These are phyloP conservation scores for Wickerhamomyces queroliae DNA, from an alignment of 805 yeast genomes.

Conservation along the genomic window DNA sequence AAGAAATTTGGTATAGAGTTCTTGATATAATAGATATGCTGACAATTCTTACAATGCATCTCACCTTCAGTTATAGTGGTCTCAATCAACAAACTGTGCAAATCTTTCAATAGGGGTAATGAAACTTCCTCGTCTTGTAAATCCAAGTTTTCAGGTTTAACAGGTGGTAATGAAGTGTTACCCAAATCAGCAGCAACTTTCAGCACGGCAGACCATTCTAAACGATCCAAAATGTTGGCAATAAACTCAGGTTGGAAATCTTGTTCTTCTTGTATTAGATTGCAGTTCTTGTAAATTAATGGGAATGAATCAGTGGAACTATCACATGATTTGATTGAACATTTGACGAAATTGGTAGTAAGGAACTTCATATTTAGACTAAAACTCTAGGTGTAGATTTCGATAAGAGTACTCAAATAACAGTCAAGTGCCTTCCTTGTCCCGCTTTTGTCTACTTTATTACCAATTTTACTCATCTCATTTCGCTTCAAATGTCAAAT, in stretches of 20 bases:
- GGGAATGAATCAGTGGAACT: conserved; percentile 77
- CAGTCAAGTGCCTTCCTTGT: not conserved
- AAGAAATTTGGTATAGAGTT: conserved; percentile 92
- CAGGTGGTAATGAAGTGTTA: conserved; percentile 53
- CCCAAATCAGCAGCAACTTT: conserved; percentile 66
- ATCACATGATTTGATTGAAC: conserved; percentile 82
- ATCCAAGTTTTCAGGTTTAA: conserved; percentile 45
- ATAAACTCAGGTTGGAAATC: conserved; percentile 84
- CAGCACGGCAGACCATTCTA: conserved; percentile 85
- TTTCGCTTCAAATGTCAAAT: too few relatives aligned
- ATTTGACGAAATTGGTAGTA: conserved; percentile 94
- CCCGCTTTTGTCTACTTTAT: too few relatives aligned
- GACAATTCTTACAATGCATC: conserved; percentile 84
- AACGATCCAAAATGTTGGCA: conserved; percentile 65
- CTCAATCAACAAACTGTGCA: conserved; percentile 75
- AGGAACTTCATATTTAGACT: conserved; percentile 69
- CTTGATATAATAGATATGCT: conserved; percentile 83
- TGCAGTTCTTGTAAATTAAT: conserved; percentile 59
- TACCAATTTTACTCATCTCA: too few relatives aligned
- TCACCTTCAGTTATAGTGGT: conserved; percentile 85
- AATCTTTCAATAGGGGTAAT: conserved; percentile 58
- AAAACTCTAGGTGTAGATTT: not conserved
- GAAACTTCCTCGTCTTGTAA: conserved; percentile 30
- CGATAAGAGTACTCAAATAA: not conserved
- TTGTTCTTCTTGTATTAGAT: conserved; percentile 61